Conservation (phyloP, 2,329 filamentous ascomycete genomes). For the Fonsecaea monophora region DNA sequence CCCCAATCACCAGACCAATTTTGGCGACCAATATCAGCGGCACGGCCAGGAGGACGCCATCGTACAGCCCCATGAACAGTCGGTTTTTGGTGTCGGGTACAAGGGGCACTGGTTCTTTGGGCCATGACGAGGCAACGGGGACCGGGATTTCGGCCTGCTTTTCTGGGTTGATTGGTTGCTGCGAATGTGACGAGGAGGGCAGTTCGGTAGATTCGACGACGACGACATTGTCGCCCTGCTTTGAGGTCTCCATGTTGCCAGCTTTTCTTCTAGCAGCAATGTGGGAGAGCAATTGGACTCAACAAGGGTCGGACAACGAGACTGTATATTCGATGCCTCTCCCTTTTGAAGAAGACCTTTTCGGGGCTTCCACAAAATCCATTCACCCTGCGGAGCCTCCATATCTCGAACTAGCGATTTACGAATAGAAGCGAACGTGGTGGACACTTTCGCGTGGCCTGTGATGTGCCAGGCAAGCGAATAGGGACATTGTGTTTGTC, state of each 20-base stretch:
- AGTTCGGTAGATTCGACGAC: not conserved
- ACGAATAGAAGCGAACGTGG: not conserved
- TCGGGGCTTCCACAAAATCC: not conserved
- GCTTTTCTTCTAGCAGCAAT: not conserved
- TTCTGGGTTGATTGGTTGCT: not conserved
- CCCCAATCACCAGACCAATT: slow-evolving; percentile 22
- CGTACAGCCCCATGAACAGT: slow-evolving; percentile 20
- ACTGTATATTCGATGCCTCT: not conserved
- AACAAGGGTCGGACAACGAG: not conserved
- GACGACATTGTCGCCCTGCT: not conserved
- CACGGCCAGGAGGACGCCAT: slow-evolving; percentile 16
- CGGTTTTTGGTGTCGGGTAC: slow-evolving; percentile 17
- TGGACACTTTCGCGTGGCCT: not conserved
- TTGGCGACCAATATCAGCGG: slow-evolving; percentile 21
- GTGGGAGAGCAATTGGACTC: not conserved
- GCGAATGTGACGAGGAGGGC: not conserved
- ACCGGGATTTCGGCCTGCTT: not conserved
- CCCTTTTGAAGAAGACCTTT: not conserved
- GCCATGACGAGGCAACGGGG: slow-evolving; percentile 16
- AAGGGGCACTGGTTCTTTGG: slow-evolving; percentile 24
- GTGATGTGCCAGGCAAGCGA: not conserved
- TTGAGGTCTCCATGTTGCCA: not conserved
- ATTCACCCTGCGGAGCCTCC: not conserved
- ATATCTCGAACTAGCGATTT: not conserved
- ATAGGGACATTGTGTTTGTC: not conserved